phyloP scores from a whole-genome alignment of 192 early-diverging fungal genomes.

The Linnemannia elongata region DNA sequence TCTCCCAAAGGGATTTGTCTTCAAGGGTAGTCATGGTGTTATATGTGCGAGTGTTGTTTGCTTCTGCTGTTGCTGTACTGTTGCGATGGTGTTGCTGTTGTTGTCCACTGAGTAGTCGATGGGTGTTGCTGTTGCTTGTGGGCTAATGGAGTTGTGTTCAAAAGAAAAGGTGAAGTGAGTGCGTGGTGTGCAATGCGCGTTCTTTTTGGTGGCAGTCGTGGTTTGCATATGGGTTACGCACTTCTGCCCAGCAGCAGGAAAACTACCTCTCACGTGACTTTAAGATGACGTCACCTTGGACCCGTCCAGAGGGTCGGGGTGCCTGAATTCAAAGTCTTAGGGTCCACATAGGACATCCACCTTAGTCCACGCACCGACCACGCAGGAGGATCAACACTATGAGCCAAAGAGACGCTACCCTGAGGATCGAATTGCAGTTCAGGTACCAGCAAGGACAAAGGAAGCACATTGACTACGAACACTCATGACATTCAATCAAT shows the following conservation, averaged over 20 bases:
- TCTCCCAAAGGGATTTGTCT: slow-evolving; percentile 76
- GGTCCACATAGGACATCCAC: no score
- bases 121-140: not conserved
- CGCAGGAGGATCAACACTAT: not conserved
- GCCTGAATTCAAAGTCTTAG: not conserved
- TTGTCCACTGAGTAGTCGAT: not conserved
- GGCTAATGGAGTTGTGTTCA: not conserved
- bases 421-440: slow-evolving; percentile 52
- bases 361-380: no score
- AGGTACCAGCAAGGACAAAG: slow-evolving; percentile 20
- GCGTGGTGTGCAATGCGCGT: not conserved
- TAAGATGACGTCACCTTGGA: not conserved
- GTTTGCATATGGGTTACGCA: slow-evolving; percentile 4
- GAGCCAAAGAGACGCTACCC: slow-evolving; percentile 2
- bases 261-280: not conserved
- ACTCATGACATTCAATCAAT: not conserved
- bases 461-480: not conserved
- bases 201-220: not conserved
- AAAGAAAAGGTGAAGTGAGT: not conserved
- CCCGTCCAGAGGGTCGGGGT: no score
- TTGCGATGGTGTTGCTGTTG: not conserved
- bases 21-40: slow-evolving; percentile 77
- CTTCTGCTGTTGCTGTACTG: not conserved
- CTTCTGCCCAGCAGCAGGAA: not conserved
- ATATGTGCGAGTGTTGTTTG: not conserved